Evolutionary conservation across 2,329 filamentous ascomycete species (phyloP).

Genomic region (Aspergillus sp.): DNA sequence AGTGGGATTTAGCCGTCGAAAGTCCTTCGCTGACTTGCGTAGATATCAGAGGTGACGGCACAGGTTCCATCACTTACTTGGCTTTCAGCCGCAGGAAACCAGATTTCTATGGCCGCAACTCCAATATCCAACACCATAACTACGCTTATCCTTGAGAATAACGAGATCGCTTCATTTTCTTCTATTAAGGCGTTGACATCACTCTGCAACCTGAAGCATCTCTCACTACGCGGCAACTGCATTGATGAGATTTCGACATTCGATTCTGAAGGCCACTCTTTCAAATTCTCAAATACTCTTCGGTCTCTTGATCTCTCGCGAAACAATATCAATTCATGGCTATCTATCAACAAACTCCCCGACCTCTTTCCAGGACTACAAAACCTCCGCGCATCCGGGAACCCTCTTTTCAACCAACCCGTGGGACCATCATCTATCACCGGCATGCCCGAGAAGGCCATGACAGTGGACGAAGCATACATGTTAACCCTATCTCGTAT

Average conservation of each 20-base stretch:
- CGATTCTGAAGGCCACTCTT: conserved; percentile 29
- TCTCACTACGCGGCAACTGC: conserved; percentile 72
- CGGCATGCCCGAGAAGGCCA: conserved; percentile 39
- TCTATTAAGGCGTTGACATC: conserved; percentile 50
- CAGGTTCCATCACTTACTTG: conserved; percentile 37
- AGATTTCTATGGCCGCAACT: conserved; percentile 31
- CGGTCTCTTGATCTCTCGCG: conserved; percentile 72
- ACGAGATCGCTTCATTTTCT: conserved; percentile 37
- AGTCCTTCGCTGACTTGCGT: conserved; percentile 14
- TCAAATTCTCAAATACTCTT: conserved; percentile 56
- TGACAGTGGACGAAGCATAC: conserved; percentile 73
- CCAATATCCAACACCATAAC: conserved; percentile 40
- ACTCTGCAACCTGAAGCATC: conserved; percentile 52
- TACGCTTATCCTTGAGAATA: conserved; percentile 52
- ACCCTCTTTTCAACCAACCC: conserved; percentile 71
- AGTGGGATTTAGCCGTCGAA: conserved; percentile 25
- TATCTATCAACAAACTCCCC: conserved; percentile 69
- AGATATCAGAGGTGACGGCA: conserved; percentile 37
- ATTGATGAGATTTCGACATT: conserved; percentile 53
- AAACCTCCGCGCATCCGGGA: conserved; percentile 77
- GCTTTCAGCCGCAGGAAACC: conserved; percentile 38
- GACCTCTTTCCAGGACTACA: conserved; percentile 69
- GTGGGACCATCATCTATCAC: conserved; percentile 35
- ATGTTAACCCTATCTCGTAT: conserved; percentile 84
- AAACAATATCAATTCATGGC: conserved; percentile 69